Evolutionary conservation across 2,329 filamentous ascomycete genomes (phyloP), one percentile per base, ranked within the genome.

Genomic region (Penicillium paneum): DNA sequence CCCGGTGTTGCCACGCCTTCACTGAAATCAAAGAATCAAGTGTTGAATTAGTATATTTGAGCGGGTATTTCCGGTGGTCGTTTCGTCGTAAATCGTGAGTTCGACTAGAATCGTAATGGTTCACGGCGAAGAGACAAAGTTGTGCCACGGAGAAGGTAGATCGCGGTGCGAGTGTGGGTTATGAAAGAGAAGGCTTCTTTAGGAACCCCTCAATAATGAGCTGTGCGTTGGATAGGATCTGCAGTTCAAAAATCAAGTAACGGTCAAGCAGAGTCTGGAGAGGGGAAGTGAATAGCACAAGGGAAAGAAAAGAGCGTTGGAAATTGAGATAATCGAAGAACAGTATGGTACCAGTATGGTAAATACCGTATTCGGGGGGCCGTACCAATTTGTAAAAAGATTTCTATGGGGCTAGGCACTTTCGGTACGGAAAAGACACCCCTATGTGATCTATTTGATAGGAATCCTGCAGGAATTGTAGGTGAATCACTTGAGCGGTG

Each of bases 51-150:
- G 40, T 49, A 48, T 31, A 19, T 35, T 3, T 19, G n/a, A 34
- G 36, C 3, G 24, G 31, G n/a, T 35, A 5, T 17, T 34, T 38
- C 41, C 12, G 39, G 24, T 26, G 47, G n/a, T 59, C 59, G 59
- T 60, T 53, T 47, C 55, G 53, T 62, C 57, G 49, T 62, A 49
- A 59, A 55, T 49, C 49, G 46, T 52, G 34, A 41, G 52, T 21
- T 38, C n/a, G 28, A 41, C 29, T 42, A 46, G 36, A 36, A 49
- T 47, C 35, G 42, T 32, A 19, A 48, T 55, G 39, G 28, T 39
- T 29, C 44, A 32, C 19, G 35, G 36, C 19, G 35, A 34, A 35
- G 29, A 26, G 13, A 39, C 5, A 28, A 40, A 52, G 21, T 24
- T 29, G 24, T 12, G 36, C 39, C 28, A 26, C 39, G 24, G 32